A percentile compares a stretch with the other conserved stretches of the same genome.
Conservation (phyloP, 1,284 basidiomycete species). For the Ceraceosorus bombacis region DNA sequence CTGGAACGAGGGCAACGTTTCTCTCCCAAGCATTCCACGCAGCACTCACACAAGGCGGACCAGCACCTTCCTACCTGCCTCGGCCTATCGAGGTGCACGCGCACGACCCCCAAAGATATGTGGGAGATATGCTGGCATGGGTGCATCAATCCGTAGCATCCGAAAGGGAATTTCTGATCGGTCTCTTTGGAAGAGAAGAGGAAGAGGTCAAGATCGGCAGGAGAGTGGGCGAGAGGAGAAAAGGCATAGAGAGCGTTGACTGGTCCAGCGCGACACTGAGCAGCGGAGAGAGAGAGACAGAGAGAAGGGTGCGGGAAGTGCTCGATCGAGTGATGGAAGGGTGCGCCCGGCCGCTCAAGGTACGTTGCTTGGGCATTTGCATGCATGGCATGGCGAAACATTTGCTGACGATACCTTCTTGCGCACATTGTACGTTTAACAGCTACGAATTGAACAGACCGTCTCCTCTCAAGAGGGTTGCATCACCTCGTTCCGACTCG, state of each 20-base stretch:
- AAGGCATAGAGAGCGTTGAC: slow-evolving; percentile 31
- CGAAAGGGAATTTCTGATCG: slow-evolving; percentile 64
- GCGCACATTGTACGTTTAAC: slow-evolving; percentile 3
- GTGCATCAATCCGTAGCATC: slow-evolving; percentile 90
- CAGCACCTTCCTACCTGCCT: slow-evolving; percentile 66
- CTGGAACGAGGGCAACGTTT: slow-evolving; percentile 71
- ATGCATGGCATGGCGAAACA: neutral
- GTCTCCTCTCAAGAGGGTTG: slow-evolving; percentile 84
- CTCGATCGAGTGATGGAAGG: slow-evolving; percentile 77
- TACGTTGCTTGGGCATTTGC: slow-evolving; percentile 8
- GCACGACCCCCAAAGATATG: slow-evolving; percentile 89
- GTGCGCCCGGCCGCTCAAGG: slow-evolving; percentile 62
- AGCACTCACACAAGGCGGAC: slow-evolving; percentile 77
- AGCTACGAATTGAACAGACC: slow-evolving; percentile 84
- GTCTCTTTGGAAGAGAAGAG: slow-evolving; percentile 23
- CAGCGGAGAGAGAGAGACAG: slow-evolving; percentile 3
- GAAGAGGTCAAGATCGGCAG: slow-evolving; percentile 52
- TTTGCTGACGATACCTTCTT: neutral
- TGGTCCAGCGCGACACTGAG: slow-evolving; percentile 2
- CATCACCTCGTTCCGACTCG: slow-evolving; percentile 81
- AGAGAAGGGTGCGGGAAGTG: slow-evolving; percentile 59
- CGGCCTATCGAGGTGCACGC: slow-evolving; percentile 94
- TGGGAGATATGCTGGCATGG: slow-evolving; percentile 98
- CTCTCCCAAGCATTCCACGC: slow-evolving; percentile 73
- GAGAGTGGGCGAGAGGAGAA: slow-evolving; percentile 23